Conservation (phyloP, 2,329 filamentous ascomycete genomes). For the Cladophialophora chaetospira region DNA sequence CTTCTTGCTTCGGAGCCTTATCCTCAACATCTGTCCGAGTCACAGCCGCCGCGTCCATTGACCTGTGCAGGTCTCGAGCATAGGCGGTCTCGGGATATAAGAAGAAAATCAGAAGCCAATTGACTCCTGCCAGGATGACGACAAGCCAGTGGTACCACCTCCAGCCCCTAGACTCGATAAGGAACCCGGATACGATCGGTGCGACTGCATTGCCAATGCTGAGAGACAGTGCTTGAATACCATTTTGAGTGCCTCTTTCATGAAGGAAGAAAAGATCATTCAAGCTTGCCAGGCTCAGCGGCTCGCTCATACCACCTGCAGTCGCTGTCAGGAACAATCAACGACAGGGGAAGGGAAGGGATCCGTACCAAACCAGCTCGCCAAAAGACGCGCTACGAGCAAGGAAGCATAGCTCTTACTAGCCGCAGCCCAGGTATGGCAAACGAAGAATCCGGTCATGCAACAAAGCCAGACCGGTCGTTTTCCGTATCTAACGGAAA, state of each 20-base stretch:
- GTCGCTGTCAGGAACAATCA: background rate
- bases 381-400: background rate
- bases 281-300: conserved; percentile 53
- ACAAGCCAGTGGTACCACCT: conserved; percentile 43
- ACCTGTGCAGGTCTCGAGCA: conserved; percentile 28
- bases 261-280: conserved; percentile 61
- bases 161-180: conserved; percentile 41
- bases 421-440: background rate
- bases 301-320: conserved; percentile 39
- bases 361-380: background rate
- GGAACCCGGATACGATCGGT: conserved; percentile 37
- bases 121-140: conserved; percentile 37
- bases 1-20: too few species aligned
- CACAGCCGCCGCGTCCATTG: conserved; percentile 7
- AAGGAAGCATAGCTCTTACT: background rate
- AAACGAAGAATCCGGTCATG: background rate
- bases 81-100: conserved; percentile 42
- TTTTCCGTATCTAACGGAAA: background rate
- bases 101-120: conserved; percentile 38
- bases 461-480: background rate
- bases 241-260: conserved; percentile 48
- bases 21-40: too few species aligned
- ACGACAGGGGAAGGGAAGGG: too few species aligned
- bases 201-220: background rate
- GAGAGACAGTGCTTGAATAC: conserved; percentile 36